Base-by-base conservation (phyloP, 495 filamentous ascomycete genomes). In the Hypoxylon fuscum region DNA sequence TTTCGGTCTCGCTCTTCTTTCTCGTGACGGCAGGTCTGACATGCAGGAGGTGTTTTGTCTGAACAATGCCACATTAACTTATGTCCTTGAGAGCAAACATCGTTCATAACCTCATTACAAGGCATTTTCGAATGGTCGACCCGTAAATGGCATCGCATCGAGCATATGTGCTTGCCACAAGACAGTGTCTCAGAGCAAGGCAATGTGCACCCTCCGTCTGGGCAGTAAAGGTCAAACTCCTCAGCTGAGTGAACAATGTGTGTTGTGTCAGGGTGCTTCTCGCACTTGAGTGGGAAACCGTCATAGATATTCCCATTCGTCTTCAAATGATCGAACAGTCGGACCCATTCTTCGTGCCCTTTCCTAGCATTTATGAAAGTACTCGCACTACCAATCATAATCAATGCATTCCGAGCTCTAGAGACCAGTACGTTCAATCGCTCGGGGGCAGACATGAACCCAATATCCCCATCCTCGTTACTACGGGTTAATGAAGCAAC, bases 391-490 rank as follows among this genome's bases (percentile, higher is more conserved):
- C 90, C 90, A 40, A 93, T 85, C 72, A 94, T 71, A n/a, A 92
- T 84, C 8, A 93, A 69, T 0, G 72, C 79, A 50, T 90, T 74
- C 1, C 89, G 81, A 2, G 90, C 89, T 64, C 90, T 74, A 0
- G 89, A 91, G 0, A 93, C 68, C 0, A 92, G 76, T 0, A 94
- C 90, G 54, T 92, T 93, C 1, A 92, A 57, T 6, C 90, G 76
- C 62, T 94, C 79, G 0, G 86, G 85, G 0, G 85, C 74, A 8
- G 78, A 59, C 87, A 94, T 90, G 72, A 94, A 94, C 0, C 90
- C 90, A 31, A 92, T 89, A 32, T 91, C 87, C 0, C 82, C 78
- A 0, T 55, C 51, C 1, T 72, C 57, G 61, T 93, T 94, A 68
- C 88, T 88, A 9, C 90, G 76, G 0, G 88, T 91, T 4, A 93